Evolutionary conservation across 1,284 basidiomycete genomes (phyloP), one percentile per base, ranked within the genome.

Genomic region (Trichosporon sp.): DNA sequence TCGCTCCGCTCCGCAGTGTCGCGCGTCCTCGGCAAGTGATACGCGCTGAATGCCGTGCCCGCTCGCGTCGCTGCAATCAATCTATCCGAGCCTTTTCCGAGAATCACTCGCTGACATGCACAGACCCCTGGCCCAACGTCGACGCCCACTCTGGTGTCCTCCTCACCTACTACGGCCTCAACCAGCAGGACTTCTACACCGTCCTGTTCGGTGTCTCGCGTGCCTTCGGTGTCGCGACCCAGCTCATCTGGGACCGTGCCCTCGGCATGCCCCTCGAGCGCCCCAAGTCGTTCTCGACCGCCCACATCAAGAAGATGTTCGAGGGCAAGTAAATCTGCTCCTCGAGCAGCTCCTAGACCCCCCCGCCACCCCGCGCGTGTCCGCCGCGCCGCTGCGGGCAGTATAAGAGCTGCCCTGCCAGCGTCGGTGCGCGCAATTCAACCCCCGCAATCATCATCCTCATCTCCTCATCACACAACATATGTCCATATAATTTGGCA

Each of bases 71-170:
- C 29, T 60, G 56, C 8, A 29, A 58, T 58, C 29, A 18, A 31
- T 60, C 56, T 29, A 60, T 60, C 56, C 56, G 56, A 60, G 27
- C 27, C 56, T 60, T 60, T n/a, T 60, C 56, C 56, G 56, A 60
- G 13, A 29, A 32, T 60, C 27, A n/a, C 4, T 31, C 58, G 53
- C 62, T 65, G 21, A 65, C 63, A 21, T 6, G 51, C 47, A n/a
- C 68, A 78, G 76, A 82, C 83, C 85, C 85, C 70, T 83, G 81
- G 81, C 82, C 92, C 65, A 97, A 98, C 84, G 95, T 98, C 71
- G 95, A 98, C 83, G 94, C 96, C 69, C 94, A 95, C 86, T 98
- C 95, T 38, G 96, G 96, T 85, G 94, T 91, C 75, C 89, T 98
- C 68, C 87, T 98, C 68, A 93, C 93, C 71, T 87, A 96, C 79